Conservation (phyloP, 805 yeast genomes). For the Schizosaccharomyces japonicus region DNA sequence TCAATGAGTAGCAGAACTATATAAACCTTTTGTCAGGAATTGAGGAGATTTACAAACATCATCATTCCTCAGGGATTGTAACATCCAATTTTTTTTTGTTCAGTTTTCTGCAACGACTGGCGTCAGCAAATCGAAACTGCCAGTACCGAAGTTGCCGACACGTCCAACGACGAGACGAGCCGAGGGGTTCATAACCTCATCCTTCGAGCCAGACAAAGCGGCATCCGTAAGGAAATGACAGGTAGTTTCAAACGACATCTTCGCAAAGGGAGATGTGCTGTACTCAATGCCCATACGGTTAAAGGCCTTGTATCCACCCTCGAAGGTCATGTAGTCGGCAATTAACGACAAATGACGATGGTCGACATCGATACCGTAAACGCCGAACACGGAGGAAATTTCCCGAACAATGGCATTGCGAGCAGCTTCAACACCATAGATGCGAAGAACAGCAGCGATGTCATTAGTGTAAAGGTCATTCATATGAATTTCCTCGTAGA, state of each 20-base stretch:
- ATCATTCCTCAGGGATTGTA: too few relatives aligned
- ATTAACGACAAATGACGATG: slow-evolving; percentile 84
- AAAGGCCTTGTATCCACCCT: slow-evolving; percentile 88
- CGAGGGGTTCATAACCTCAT: slow-evolving; percentile 71
- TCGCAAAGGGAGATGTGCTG: slow-evolving; percentile 84
- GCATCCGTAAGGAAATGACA: slow-evolving; percentile 93
- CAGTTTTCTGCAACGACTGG: slow-evolving; percentile 4
- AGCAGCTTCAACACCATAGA: slow-evolving; percentile 98
- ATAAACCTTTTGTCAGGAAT: slow-evolving; percentile 3
- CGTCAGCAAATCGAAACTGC: slow-evolving; percentile 53
- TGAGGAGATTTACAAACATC: too few relatives aligned
- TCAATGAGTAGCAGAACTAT: too few relatives aligned
- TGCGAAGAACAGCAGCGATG: slow-evolving; percentile 64
- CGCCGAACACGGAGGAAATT: slow-evolving; percentile 82
- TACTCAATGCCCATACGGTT: slow-evolving; percentile 96
- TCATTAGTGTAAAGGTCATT: slow-evolving; percentile 81
- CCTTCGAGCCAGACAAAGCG: slow-evolving; percentile 74
- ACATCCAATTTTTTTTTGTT: slow-evolving; percentile 3
- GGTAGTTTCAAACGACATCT: slow-evolving; percentile 97
- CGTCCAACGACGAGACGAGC: slow-evolving; percentile 85
- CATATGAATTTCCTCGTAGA: slow-evolving; percentile 75
- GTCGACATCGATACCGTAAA: slow-evolving; percentile 84
- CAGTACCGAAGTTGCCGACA: slow-evolving; percentile 81
- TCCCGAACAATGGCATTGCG: slow-evolving; percentile 91
- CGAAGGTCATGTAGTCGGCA: slow-evolving; percentile 98